A percentile compares a stretch with the other conserved stretches of the same genome.
Evolutionary conservation across 202 grass and related monocot genomes (phyloP).

Genomic region (Musa balbisiana): DNA sequence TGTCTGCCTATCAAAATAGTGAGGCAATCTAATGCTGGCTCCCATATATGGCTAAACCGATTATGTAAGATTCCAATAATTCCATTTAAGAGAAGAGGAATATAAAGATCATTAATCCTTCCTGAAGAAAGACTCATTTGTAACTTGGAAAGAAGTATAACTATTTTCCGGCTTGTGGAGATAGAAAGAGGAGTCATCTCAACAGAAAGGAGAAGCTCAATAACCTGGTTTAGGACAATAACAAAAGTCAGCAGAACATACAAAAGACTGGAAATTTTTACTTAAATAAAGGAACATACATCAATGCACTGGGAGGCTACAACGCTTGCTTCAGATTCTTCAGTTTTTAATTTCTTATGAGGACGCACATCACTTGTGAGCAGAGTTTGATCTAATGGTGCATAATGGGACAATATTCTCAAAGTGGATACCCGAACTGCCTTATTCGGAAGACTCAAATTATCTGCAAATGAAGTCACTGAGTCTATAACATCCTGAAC

Average conservation of each 20-base stretch:
- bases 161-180: conserved; percentile 69
- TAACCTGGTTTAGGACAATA: conserved; percentile 38
- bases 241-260: conserved; percentile 15
- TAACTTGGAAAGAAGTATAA: conserved; percentile 51
- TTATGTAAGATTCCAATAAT: conserved; percentile 76
- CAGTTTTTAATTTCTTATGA: conserved; percentile 58
- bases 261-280: conserved; percentile 22
- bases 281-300: conserved; percentile 32
- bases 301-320: conserved; percentile 46
- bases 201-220: conserved; percentile 59
- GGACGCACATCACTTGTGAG: conserved; percentile 40
- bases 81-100: conserved; percentile 77
- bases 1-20: conserved; percentile 58
- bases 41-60: conserved; percentile 82
- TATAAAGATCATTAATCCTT: conserved; percentile 50
- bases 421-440: conserved; percentile 60
- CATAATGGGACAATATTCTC: conserved; percentile 71
- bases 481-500: conserved; percentile 39
- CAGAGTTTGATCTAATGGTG: conserved; percentile 38
- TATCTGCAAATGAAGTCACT: conserved; percentile 43
- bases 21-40: conserved; percentile 60
- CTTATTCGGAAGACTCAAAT: conserved; percentile 75
- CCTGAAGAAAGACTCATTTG: conserved; percentile 66
- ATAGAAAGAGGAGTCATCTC: conserved; percentile 67
- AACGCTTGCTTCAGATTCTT: conserved; percentile 43